These are phyloP conservation scores for Phialemoniopsis sp. DNA, from an alignment of 2,329 filamentous ascomycete genomes.

Conservation along the genomic window DNA sequence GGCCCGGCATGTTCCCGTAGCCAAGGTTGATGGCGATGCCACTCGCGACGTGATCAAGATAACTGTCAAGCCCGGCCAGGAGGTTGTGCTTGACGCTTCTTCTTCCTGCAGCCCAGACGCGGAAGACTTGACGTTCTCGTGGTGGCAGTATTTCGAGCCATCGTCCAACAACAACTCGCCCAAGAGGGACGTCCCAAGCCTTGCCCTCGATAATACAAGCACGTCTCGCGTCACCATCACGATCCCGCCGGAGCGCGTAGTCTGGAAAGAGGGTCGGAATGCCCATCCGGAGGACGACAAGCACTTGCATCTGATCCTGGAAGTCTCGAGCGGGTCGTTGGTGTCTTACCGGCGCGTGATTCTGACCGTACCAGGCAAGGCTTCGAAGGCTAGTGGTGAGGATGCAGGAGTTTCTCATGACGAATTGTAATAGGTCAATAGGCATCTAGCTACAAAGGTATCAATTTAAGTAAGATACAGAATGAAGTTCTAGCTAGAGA, in stretches of 20 bases:
- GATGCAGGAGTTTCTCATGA: no score
- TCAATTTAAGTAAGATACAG: no score
- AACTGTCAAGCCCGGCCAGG: slow-evolving; percentile 5
- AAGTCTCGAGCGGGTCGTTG: slow-evolving; percentile 36
- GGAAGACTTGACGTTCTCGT: slow-evolving; percentile 9
- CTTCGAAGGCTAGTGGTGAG: no score
- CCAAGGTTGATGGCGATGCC: slow-evolving; percentile 12
- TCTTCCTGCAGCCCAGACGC: slow-evolving; percentile 11
- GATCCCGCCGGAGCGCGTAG: slow-evolving; percentile 1
- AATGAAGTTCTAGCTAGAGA: no score
- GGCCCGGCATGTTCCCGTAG: slow-evolving; percentile 8
- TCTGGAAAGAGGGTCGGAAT: slow-evolving; percentile 3
- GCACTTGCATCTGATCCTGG: slow-evolving; percentile 41
- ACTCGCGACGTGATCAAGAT: slow-evolving; percentile 8
- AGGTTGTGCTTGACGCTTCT: slow-evolving; percentile 7
- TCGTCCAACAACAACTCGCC: not conserved
- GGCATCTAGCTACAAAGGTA: no score
- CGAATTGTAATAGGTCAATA: no score
- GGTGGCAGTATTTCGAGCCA: slow-evolving; percentile 12
- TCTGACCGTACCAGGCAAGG: slow-evolving; percentile 23
- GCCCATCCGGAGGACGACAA: slow-evolving; percentile 1
- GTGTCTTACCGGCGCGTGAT: slow-evolving; percentile 42
- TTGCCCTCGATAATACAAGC: slow-evolving; percentile 7
- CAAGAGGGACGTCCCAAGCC: not conserved
- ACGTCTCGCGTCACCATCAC: slow-evolving; percentile 7